These are phyloP conservation scores for Dimargaris cristalligena DNA, from an alignment of 192 early-diverging fungal genomes.

Conservation along the genomic window DNA sequence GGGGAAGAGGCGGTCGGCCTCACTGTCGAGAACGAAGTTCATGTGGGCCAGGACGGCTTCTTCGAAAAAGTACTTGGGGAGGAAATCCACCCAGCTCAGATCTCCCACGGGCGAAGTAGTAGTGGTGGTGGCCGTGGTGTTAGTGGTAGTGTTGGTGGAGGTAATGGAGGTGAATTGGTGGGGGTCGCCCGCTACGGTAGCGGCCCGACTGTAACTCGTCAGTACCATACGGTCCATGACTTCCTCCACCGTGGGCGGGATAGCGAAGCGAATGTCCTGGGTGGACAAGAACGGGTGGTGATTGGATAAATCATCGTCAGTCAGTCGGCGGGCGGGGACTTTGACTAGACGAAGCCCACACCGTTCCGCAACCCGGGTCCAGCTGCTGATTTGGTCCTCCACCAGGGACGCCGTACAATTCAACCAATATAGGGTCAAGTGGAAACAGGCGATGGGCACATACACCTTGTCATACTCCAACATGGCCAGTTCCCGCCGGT, in stretches of 20 bases:
- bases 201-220: no score
- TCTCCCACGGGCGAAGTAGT: not conserved
- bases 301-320: conserved; percentile 41
- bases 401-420: conserved; percentile 80
- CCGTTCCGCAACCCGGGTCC: conserved; percentile 66
- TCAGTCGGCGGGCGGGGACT: conserved; percentile 56
- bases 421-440: conserved; percentile 89
- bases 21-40: conserved; percentile 86
- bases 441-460: conserved; percentile 77
- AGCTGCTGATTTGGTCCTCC: conserved; percentile 66
- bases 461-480: conserved; percentile 83
- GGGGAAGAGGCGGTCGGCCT: conserved; percentile 64
- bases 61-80: conserved; percentile 53
- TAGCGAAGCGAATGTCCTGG: conserved; percentile 27
- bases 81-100: not conserved
- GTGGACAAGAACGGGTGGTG: conserved; percentile 80
- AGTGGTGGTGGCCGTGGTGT: no score
- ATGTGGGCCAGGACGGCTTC: conserved; percentile 61
- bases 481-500: conserved; percentile 63
- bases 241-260: not conserved
- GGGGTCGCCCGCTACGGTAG: not conserved
- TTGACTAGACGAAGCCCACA: conserved; percentile 82
- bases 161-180: no score
- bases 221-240: no score
- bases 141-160: no score